A percentile compares a stretch with the other conserved stretches of the same genome.
phyloP scores from a whole-genome alignment of 2,329 filamentous ascomycete species.

The Beauveria australis region DNA sequence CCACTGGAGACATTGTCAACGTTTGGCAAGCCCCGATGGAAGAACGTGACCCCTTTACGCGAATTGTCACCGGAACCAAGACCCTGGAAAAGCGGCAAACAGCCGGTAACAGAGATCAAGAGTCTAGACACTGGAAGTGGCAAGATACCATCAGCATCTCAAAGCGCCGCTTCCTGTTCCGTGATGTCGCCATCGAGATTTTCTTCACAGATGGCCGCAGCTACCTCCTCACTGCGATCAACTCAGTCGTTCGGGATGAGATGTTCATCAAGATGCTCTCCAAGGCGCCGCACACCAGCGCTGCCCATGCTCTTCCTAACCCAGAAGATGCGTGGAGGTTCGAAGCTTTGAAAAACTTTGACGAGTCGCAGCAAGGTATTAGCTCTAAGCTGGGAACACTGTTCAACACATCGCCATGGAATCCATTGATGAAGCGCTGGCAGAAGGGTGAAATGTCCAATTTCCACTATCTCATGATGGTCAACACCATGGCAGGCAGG shows the following conservation, averaged over 20 bases:
- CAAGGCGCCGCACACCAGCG: conserved; percentile 73
- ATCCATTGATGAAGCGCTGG: conserved; percentile 83
- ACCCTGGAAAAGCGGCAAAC: conserved; percentile 52
- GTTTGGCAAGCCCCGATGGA: conserved; percentile 88
- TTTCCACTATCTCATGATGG: conserved; percentile 96
- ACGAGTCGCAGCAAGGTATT: conserved; percentile 54
- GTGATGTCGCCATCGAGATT: conserved; percentile 91
- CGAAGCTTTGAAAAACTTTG: conserved; percentile 66
- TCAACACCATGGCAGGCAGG: conserved; percentile 93
- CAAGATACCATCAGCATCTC: conserved; percentile 90
- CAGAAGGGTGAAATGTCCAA: conserved; percentile 92
- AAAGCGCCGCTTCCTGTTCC: conserved; percentile 88
- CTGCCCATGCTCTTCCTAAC: conserved; percentile 59
- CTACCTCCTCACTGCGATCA: conserved; percentile 82
- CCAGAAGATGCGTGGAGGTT: conserved; percentile 88
- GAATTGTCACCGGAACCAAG: conserved; percentile 72
- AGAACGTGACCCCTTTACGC: conserved; percentile 89
- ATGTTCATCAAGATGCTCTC: conserved; percentile 66
- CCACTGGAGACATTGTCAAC: conserved; percentile 93
- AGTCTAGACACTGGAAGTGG: conserved; percentile 89
- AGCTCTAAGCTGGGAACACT: conserved; percentile 88
- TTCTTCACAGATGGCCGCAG: conserved; percentile 97
- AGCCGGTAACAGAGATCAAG: conserved; percentile 55
- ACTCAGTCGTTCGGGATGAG: conserved; percentile 65
- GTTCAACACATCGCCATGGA: conserved; percentile 75